Conservation (phyloP, 1,284 basidiomycete species). For the Puccinia triticina region DNA sequence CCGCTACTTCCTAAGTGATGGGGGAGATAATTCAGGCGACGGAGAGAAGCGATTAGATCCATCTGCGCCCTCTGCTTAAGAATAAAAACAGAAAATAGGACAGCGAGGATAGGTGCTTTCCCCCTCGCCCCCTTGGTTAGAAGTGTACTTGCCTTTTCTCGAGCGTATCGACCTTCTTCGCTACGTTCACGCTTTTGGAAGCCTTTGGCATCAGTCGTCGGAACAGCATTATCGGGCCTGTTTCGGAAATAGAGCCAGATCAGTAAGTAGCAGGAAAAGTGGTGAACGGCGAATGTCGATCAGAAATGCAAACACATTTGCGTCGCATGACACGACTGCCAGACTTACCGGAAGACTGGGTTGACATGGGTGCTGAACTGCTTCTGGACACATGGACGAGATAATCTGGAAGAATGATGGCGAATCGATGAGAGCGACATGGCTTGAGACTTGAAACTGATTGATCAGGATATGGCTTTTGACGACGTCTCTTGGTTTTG, state of each 20-base stretch:
- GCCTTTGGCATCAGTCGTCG: slow-evolving; percentile 24
- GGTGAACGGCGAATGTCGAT: background rate
- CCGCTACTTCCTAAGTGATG: slow-evolving; percentile 33
- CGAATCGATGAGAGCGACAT: background rate
- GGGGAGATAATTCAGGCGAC: background rate
- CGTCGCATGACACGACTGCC: background rate
- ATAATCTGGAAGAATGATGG: background rate
- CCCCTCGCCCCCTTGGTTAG: background rate
- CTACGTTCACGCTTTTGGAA: slow-evolving; percentile 38
- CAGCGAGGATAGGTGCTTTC: background rate
- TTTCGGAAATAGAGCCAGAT: background rate
- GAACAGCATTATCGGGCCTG: slow-evolving; percentile 32
- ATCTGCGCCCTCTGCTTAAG: background rate
- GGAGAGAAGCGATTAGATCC: background rate
- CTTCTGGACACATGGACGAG: background rate
- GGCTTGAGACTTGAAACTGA: slow-evolving; percentile 1
- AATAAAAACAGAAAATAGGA: background rate
- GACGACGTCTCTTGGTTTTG: background rate
- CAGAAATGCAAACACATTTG: background rate
- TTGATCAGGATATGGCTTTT: background rate
- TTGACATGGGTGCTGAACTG: slow-evolving; percentile 23
- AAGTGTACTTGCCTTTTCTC: slow-evolving; percentile 14
- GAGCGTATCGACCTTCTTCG: slow-evolving; percentile 37
- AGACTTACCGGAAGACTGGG: slow-evolving; percentile 28
- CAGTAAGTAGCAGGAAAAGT: background rate